phyloP scores from a whole-genome alignment of 352 stramenopile genomes.

The Pythium guiyangense region DNA sequence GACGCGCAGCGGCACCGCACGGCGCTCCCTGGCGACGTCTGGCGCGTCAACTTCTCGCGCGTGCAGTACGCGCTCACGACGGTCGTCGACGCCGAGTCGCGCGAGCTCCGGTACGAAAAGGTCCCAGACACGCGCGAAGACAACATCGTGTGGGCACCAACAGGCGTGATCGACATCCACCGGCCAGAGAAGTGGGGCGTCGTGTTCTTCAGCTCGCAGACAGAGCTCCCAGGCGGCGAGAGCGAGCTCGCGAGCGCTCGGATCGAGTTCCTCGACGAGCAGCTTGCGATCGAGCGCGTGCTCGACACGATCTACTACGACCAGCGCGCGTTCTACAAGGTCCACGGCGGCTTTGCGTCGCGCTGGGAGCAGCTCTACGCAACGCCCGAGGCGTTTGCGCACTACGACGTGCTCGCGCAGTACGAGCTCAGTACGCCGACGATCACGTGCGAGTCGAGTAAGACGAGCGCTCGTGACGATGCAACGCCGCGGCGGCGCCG shows the following conservation, averaged over 20 bases:
- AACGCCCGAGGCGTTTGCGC: slow-evolving; percentile 16
- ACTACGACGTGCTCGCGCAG: slow-evolving; percentile 19
- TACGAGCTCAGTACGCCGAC: slow-evolving; percentile 29
- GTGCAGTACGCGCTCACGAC: slow-evolving; percentile 73
- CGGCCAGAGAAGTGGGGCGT: slow-evolving; percentile 68
- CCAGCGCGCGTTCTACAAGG: slow-evolving; percentile 42
- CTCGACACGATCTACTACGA: slow-evolving; percentile 69
- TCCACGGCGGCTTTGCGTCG: slow-evolving; percentile 35
- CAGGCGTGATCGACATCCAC: slow-evolving; percentile 73
- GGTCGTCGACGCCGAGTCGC: slow-evolving; percentile 39
- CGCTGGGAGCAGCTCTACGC: slow-evolving; percentile 40
- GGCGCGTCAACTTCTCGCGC: slow-evolving; percentile 89
- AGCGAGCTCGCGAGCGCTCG: slow-evolving; percentile 29
- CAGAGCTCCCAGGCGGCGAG: slow-evolving; percentile 36
- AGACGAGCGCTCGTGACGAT: slow-evolving; percentile 10
- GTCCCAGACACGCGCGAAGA: slow-evolving; percentile 42
- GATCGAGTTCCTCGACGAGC: slow-evolving; percentile 36
- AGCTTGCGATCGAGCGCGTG: slow-evolving; percentile 51
- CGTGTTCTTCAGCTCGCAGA: slow-evolving; percentile 51
- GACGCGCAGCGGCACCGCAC: slow-evolving; percentile 31
- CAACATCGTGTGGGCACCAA: slow-evolving; percentile 76
- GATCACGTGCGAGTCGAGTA: slow-evolving; percentile 20
- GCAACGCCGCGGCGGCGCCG: slow-evolving; percentile 8
- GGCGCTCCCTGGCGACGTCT: slow-evolving; percentile 43
- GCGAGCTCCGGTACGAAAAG: slow-evolving; percentile 47